Base-by-base conservation (phyloP, 495 filamentous ascomycete genomes). In the Cryomyces minteri region DNA sequence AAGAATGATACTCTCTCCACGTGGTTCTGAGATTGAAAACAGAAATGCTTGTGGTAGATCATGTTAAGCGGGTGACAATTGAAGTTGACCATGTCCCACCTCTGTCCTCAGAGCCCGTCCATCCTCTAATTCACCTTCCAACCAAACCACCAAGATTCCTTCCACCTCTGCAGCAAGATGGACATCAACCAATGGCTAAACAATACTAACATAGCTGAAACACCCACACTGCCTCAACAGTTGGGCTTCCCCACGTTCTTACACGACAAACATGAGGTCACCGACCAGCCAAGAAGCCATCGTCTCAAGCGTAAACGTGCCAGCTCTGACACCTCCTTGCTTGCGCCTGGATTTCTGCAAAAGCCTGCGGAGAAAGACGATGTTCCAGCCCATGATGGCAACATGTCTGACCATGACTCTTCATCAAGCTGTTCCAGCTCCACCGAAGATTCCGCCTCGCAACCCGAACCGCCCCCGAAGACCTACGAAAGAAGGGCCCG, bases 311-410 rank as follows among this genome's bases (percentile, higher is more conserved):
- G 57, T 47, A 54, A 54, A 45, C 48, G 44, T 4, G 46, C 46
- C 5, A 54, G 53, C 11, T 52, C 51, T 41, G 60, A 63, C 50
- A 63, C 58, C 54, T 63, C 61, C 6, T 41, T 63, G 30, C 49
- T 63, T 39, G 18, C 18, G 18, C 18, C 18, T 25, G 18, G 18
- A 25, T 25, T 25, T 2, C 18, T 25, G 18, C 18, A 25, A 25
- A 25, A 25, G 18, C 18, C 18, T 2, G 18, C 18, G 18, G 18
- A 25, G 18, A 40, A 56, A 34, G 43, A 41, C 32, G 32, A 12
- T 39, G 32, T 36, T 5, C 12, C 32, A 45, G 12, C 14, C 42
- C 31, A 5, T 5, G 29, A 40, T 37, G 34, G 12, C 34, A 9
- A 37, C 12, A 12, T 12, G 34, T 12, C 34, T 9, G 12, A 12